Conservation (phyloP, 345 rosid species). For the Dipteronia dyeriana region DNA sequence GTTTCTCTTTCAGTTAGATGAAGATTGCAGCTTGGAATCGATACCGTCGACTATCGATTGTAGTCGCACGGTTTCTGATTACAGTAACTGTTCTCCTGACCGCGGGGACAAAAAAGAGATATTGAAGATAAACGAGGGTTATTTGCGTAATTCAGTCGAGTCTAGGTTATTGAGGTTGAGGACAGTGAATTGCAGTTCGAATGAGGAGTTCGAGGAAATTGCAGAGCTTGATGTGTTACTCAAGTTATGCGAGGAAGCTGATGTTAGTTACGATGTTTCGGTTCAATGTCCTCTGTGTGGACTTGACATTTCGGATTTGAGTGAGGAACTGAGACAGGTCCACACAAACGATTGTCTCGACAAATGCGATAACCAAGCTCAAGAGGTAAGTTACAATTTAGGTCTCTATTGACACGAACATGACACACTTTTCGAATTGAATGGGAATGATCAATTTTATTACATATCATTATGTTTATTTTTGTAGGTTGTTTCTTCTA, state of each 20-base stretch:
- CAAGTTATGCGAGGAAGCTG: constrained; percentile 48
- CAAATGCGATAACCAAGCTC: constrained; percentile 34
- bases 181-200: constrained; percentile 16
- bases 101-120: constrained; percentile 17
- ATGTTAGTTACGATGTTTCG: constrained; percentile 13
- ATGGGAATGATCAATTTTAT: not conserved
- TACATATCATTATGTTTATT: not conserved
- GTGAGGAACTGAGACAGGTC: constrained; percentile 61
- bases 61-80: constrained; percentile 14
- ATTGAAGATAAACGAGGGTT: constrained; percentile 42
- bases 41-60: constrained; percentile 69
- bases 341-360: constrained; percentile 88
- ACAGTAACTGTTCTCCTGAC: constrained; percentile 3
- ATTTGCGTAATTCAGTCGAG: constrained; percentile 60
- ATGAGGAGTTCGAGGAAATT: constrained; percentile 41
- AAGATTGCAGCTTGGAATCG: constrained; percentile 58
- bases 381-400: constrained; percentile 42
- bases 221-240: constrained; percentile 58
- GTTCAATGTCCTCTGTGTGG: constrained; percentile 80
- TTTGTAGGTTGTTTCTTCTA: constrained; percentile 39
- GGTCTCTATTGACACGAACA: not conserved
- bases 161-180: constrained; percentile 47
- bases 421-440: not conserved
- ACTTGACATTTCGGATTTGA: constrained; percentile 61
- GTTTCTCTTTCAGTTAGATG: constrained; percentile 6